phyloP scores from a whole-genome alignment of 2,329 filamentous ascomycete genomes.

The Colletotrichum kahawae region DNA sequence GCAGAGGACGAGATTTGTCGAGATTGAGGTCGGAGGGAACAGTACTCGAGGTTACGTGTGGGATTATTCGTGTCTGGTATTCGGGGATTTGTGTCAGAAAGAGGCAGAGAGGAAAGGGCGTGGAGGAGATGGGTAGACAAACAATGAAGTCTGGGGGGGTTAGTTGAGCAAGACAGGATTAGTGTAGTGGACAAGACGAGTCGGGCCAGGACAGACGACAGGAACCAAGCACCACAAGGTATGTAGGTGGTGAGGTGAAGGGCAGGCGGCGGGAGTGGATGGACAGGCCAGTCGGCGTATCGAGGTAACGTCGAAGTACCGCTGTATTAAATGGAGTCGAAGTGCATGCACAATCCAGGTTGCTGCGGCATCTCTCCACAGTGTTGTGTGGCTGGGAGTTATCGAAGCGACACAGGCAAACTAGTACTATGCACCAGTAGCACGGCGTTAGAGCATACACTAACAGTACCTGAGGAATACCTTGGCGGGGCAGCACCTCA shows the following conservation, averaged over 20 bases:
- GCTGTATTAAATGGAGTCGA: not conserved
- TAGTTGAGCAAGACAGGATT: not conserved
- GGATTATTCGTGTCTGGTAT: not conserved
- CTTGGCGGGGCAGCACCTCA: not conserved
- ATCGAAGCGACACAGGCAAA: not conserved
- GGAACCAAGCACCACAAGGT: not conserved
- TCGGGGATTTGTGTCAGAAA: not conserved
- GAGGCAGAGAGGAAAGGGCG: not conserved
- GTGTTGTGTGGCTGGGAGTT: not conserved
- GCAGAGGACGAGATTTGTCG: not conserved
- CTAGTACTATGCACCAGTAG: not conserved
- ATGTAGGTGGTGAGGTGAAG: constrained; percentile 9
- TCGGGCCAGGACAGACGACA: not conserved
- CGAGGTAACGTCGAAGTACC: not conserved
- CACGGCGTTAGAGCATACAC: not conserved
- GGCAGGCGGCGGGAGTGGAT: constrained; percentile 9
- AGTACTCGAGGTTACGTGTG: not conserved
- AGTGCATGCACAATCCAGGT: not conserved
- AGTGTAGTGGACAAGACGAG: not conserved
- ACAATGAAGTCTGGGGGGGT: not conserved
- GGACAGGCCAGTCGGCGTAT: not conserved
- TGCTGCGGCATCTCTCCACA: not conserved
- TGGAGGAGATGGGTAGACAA: not conserved
- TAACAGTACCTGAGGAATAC: not conserved
- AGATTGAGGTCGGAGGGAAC: not conserved